Evolutionary conservation across 352 stramenopile species (phyloP), one percentile per base, ranked within the genome.

Genomic region (Phytophthora uliginosa): DNA sequence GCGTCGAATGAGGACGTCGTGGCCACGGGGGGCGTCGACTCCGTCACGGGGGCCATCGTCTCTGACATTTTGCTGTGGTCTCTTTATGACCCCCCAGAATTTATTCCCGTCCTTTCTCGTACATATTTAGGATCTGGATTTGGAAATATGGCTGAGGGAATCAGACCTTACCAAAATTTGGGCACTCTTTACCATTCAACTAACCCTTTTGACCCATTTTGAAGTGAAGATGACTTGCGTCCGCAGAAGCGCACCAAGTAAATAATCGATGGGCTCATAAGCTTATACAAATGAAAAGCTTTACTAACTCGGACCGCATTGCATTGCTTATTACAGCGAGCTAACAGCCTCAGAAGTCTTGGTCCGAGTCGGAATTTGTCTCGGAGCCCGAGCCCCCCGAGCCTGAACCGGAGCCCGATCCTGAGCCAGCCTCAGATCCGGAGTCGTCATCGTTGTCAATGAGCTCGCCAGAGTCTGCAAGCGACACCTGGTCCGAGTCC

Each of bases 391-490:
- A 92, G 4, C 78, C 76, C 17, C 82, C 81, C n/a, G 84, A 91
- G 18, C 83, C 84, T 4, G 88, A 95, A 9, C 81, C 76, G 1
- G 84, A 93, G 47, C 78, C 79, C 22, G 72, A 78, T 13, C 66
- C 77, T 10, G 75, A 79, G 2, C 71, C 73, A 36, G 58, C 76
- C 50, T 88, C 86, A n/a, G 75, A 82, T 42, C 80, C 85, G 0
- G 84, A 92, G 52, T 85, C 87, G 73, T 97, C 90, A 68, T 95
- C 85, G 58, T 96, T 94, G 74, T 92, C 89, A 61, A 95, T 94
- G 28, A 95, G 78, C 60, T 95, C 87, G 0, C 78, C 85, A 53
- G 89, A 96, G 69, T 96, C 89, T 40, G 89, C 89, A 65, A 96
- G 70, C 4, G 89, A 96, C 6, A 96, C 88, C 38, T 96, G 83